Evolutionary conservation across 768 basidiomycete species (phyloP).

Genomic region (Lactarius deliciosus): DNA sequence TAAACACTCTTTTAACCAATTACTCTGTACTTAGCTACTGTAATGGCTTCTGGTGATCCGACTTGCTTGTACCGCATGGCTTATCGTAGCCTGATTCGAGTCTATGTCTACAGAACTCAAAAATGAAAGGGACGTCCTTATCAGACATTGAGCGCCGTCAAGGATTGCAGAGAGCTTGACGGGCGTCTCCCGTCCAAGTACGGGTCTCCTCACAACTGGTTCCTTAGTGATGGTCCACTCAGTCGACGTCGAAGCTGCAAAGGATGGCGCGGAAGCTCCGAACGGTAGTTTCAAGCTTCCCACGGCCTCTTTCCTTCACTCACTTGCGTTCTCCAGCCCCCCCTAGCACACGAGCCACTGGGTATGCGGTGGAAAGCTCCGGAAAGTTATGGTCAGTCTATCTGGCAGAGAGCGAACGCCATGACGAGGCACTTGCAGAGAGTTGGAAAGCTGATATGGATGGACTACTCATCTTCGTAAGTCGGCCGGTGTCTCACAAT

Average conservation of each 20-base stretch:
- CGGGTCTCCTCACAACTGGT: neutral
- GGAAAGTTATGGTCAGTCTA: constrained; percentile 23
- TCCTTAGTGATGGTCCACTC: neutral
- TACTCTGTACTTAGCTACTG: no score
- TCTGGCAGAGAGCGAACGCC: constrained; percentile 10
- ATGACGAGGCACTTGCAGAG: constrained; percentile 19
- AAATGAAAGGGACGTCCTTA: neutral
- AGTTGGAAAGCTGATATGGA: constrained; percentile 26
- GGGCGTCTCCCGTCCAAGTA: neutral
- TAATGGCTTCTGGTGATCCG: no score
- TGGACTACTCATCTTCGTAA: constrained; percentile 24
- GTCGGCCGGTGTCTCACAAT: neutral
- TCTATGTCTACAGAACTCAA: no score
- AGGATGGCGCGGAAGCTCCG: neutral
- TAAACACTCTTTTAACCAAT: no score
- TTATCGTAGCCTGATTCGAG: neutral
- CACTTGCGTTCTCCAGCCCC: neutral
- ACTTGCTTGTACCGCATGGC: no score
- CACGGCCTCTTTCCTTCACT: neutral
- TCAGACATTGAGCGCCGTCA: neutral
- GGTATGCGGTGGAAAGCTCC: constrained; percentile 9
- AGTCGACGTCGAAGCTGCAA: constrained; percentile 1
- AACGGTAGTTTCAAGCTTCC: neutral
- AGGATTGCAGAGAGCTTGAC: neutral
- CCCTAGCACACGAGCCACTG: neutral